phyloP scores from a whole-genome alignment of 352 stramenopile genomes.

The Globisporangium ultimum region DNA sequence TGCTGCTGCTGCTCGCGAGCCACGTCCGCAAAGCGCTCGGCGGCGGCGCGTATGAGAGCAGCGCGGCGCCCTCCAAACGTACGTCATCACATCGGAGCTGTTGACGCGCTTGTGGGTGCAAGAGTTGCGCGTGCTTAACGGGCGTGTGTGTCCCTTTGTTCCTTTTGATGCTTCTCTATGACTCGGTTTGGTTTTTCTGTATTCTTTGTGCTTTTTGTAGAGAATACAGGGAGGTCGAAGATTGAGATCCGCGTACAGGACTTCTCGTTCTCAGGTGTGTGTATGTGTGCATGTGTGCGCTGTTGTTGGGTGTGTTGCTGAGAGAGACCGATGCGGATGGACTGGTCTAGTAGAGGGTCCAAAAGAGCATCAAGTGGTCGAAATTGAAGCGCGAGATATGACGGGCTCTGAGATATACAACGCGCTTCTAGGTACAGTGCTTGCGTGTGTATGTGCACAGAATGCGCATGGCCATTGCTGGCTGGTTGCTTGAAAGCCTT shows the following conservation, averaged over 20 bases:
- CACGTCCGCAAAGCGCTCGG: conserved; percentile 24
- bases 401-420: conserved; percentile 45
- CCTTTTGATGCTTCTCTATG: too few relatives aligned
- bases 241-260: conserved; percentile 14
- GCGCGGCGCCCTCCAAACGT: conserved; percentile 14
- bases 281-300: not conserved
- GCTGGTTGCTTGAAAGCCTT: too few relatives aligned
- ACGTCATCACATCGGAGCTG: not conserved
- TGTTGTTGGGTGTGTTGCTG: conserved; percentile 6
- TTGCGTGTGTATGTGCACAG: not conserved
- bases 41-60: conserved; percentile 18
- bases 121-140: too few relatives aligned
- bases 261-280: conserved; percentile 19
- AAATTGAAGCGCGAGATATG: conserved; percentile 52
- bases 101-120: not conserved
- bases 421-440: conserved; percentile 41
- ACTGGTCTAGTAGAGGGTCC: conserved; percentile 34
- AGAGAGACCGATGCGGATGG: not conserved
- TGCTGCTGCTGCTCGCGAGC: conserved; percentile 24
- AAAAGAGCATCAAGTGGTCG: conserved; percentile 35
- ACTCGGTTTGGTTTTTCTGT: not conserved
- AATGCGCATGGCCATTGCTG: not conserved
- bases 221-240: conserved; percentile 12
- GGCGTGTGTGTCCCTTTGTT: too few relatives aligned
- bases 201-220: not conserved